Base-by-base conservation (phyloP, 495 filamentous ascomycete genomes). In the Pseudoneurospora amorphoporcata region DNA sequence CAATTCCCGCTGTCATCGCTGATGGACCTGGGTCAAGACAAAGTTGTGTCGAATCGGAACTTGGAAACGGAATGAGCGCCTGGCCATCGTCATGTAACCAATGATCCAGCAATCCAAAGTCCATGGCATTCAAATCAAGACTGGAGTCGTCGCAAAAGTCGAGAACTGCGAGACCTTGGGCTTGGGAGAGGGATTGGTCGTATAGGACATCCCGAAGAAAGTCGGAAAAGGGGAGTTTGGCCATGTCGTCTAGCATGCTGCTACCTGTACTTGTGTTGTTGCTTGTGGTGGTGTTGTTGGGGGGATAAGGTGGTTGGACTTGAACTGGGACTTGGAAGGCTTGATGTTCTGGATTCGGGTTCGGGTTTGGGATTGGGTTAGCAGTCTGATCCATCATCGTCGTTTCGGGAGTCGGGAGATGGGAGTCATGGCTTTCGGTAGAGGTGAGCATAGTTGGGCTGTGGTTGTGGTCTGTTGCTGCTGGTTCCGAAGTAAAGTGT, bases 81-180 rank as follows among this genome's bases (percentile, higher is more conserved):
- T 65, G 29, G 4, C 35, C 35, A 37, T 37, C 35, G 2, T 35
- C 53, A 0, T 65, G 53, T 4, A 35, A 37, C 80, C 88, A 90
- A 68, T 85, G 81, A 53, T 88, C 84, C 1, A 91, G 83, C 16
- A 89, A 79, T 0, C 84, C 83, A 72, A 90, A 87, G 72, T 91
- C 90, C 5, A 87, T 80, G 23, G 89, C 88, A 35, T 87, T 89
- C 17, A 90, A 80, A 41, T 90, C 87, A 17, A 90, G 82, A 72
- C 87, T 85, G 42, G 84, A 80, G 68, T 88, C 82, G 7, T 88
- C 83, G 68, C 85, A 86, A 45, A 87, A 85, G 73, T 84, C 82
- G 8, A 86, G 71, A 9, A 83, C 75, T 37, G 79, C 80, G 12
- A 81, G 72, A 0, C 80, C 81, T 45, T 80, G 81, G n/a, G 76